Evolutionary conservation across 2,329 filamentous ascomycete species (phyloP), one percentile per base, ranked within the genome.

Genomic region (Shiraia bambusicola): DNA sequence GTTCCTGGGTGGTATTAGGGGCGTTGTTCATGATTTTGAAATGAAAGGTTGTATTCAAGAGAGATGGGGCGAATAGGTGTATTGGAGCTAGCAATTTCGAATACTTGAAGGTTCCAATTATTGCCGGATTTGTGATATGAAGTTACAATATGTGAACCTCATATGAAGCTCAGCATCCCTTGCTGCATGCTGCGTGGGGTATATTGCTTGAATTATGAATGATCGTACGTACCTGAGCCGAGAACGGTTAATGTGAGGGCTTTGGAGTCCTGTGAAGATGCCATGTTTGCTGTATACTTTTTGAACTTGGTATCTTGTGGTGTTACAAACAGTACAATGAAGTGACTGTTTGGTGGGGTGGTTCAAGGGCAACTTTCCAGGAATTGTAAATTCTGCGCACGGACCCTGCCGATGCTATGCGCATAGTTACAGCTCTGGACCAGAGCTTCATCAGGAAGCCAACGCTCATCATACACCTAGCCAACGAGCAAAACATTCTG

Each of bases 181-280:
- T 31, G 29, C 24, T 16, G 31, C 31, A 24, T 34, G 31, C 4
- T 22, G n/a, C 28, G 52, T 26, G 45, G 46, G 41, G 42, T 35
- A 36, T n/a, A 13, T 11, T 11, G 33, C 27, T 19, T 35, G 34
- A 28, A 35, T 14, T 14, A 14, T 24, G 19, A 17, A 32, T 3
- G n/a, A 71, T 76, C 76, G 22, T 9, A 73, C 80, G 63, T 78
- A 87, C 87, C 88, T 69, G 87, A 93, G 59, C 89, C 89, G 44
- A 95, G 77, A 49, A 93, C 81, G 48, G 88, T 81, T 72, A 94
- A 77, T 52, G 87, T 92, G 52, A 90, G 78, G 55, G 68, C 67
- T 34, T 66, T 61, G 27, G 63, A 52, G 31, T 60, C 58, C 17
- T 61, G 50, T 26, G 55, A 49, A 36, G 49, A 43, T 28, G 65